Evolutionary conservation across 257 asterid genomes (phyloP).

Genomic region (Apocynum venetum): DNA sequence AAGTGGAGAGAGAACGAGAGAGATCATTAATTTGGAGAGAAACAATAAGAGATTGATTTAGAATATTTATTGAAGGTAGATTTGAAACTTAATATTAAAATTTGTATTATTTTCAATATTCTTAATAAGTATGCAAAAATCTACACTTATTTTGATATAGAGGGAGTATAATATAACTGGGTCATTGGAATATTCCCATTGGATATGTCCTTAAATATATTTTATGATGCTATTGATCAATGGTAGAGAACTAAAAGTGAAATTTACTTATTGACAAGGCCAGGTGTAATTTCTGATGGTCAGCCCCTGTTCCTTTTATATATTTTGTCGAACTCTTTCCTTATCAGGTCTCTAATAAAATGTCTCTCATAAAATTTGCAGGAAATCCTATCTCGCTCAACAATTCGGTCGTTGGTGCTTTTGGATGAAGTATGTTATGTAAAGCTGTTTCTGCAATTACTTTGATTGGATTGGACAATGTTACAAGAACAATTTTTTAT

Average conservation of each 20-base stretch:
- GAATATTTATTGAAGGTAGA: too few relatives aligned
- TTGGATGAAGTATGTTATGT: slow-evolving; percentile 72
- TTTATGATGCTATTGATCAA: not conserved
- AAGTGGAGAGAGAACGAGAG: too few relatives aligned
- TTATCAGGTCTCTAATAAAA: slow-evolving; percentile 14
- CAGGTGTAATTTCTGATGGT: not conserved
- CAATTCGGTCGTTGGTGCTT: slow-evolving; percentile 71
- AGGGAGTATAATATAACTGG: not conserved
- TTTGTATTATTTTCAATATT: too few relatives aligned
- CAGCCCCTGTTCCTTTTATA: slow-evolving; percentile 2
- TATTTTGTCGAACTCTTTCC: slow-evolving; percentile 18
- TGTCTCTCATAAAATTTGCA: slow-evolving; percentile 40
- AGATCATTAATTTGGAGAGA: too few relatives aligned
- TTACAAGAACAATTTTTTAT: not conserved
- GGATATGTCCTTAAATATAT: not conserved
- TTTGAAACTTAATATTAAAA: too few relatives aligned
- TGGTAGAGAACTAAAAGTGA: not conserved
- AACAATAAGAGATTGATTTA: too few relatives aligned
- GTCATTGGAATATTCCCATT: not conserved
- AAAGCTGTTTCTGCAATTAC: not conserved
- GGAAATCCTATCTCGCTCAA: slow-evolving; percentile 80
- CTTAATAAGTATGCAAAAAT: too few relatives aligned
- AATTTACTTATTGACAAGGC: not conserved
- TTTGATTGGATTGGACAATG: not conserved
- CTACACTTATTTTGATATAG: too few relatives aligned